Conservation (phyloP, 2,329 filamentous ascomycete species). For the Colletotrichum tofieldiae region DNA sequence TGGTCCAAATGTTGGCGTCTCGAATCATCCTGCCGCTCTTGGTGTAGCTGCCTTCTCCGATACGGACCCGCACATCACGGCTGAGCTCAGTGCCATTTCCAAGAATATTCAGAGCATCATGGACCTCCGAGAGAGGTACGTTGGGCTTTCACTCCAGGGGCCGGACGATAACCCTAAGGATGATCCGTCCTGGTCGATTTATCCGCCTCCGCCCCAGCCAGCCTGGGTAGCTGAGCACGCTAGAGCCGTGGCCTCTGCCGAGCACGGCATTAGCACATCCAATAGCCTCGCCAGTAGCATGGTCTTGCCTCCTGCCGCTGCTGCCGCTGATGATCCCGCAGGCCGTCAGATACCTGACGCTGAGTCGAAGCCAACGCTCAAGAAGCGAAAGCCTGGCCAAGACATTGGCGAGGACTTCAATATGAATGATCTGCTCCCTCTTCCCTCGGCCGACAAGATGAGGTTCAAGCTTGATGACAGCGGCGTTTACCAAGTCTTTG, state of each 20-base stretch:
- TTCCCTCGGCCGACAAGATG: constrained; percentile 80
- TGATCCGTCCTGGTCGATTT: constrained; percentile 86
- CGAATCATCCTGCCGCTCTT: constrained; percentile 66
- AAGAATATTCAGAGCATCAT: constrained; percentile 92
- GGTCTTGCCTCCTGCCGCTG: constrained; percentile 49
- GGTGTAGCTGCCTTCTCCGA: constrained; percentile 78
- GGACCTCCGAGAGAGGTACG: constrained; percentile 90
- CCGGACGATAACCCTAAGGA: constrained; percentile 91
- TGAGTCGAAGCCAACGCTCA: constrained; percentile 63
- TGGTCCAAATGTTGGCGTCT: background rate
- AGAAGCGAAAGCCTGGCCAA: constrained; percentile 86
- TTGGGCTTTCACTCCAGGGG: constrained; percentile 86
- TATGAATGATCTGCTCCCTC: constrained; percentile 81
- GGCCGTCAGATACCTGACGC: constrained; percentile 50
- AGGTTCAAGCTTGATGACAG: constrained; percentile 84
- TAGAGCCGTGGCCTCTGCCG: constrained; percentile 50
- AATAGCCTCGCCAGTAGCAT: constrained; percentile 66
- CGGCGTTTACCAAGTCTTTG: constrained; percentile 94
- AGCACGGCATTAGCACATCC: constrained; percentile 53
- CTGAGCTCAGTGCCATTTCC: constrained; percentile 89
- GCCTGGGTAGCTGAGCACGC: constrained; percentile 72
- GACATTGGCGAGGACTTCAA: constrained; percentile 95
- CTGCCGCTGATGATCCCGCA: background rate
- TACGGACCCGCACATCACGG: constrained; percentile 84
- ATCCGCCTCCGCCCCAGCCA: constrained; percentile 91